Evolutionary conservation across 768 basidiomycete genomes (phyloP), one percentile per base, ranked within the genome.

Genomic region (Rhodosporidiobolus odoratus): DNA sequence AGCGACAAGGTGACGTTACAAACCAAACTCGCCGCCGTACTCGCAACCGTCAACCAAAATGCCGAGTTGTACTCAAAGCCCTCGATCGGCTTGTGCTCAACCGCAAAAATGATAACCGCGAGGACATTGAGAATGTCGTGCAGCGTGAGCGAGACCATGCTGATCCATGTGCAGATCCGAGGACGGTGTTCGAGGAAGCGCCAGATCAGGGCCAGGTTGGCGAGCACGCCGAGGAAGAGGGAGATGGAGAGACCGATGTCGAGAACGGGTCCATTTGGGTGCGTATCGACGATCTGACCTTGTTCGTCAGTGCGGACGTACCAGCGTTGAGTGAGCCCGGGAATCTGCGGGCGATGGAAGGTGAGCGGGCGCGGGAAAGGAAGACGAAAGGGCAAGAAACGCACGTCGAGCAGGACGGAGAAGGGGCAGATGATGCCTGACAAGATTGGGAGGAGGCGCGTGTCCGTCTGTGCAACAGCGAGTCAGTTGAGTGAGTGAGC

Each of bases 11-110:
- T 89, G 35, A 87, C 70, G 74, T 89, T 92, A 19, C 86, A 87
- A 59, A 86, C 78, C 3, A 84, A 79, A 0, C 89, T 88, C 2
- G 84, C 84, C 9, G 86, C 81, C 0, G 89, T 92, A 0, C 88
- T 89, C 75, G 88, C 89, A 19, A 90, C 81, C 4, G 87, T 88
- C 78, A 88, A 84, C 90, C 90, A 92, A 48, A 65, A 57, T 2
- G 54, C 74, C 15, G 75, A 8, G 74, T 80, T 71, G 82, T 80
- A 89, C 0, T 86, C 87, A 79, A 89, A 90, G 0, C 85, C 88
- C 66, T 87, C 87, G 69, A 85, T 80, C 61, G 83, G 82, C 23
- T 84, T 82, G 78, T 87, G 86, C 61, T 83, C 78, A 0, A 86
- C 80, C n/a, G 86, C 88, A 62, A 91, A 91, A 1, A 83, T 75